phyloP scores from a whole-genome alignment of 2,329 filamentous ascomycete genomes.

The Penicillium rolfsii region DNA sequence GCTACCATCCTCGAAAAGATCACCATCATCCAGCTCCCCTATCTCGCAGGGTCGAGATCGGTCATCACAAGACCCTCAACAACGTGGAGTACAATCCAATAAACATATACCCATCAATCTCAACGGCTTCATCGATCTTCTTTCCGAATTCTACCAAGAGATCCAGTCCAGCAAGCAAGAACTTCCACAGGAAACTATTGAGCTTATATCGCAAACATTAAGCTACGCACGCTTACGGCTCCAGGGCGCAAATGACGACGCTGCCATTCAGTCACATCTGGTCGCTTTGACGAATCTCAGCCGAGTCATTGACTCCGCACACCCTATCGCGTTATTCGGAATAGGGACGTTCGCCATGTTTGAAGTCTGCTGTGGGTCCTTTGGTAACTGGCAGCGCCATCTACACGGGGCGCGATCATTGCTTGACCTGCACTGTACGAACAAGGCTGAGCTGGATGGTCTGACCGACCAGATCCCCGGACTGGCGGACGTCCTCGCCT shows the following conservation, averaged over 20 bases:
- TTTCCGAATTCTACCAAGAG: conserved; percentile 31
- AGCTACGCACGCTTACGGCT: conserved; percentile 31
- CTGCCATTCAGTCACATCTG: conserved; percentile 35
- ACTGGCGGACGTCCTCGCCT: conserved; percentile 44
- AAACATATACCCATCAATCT: conserved; percentile 26
- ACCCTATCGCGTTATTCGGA: conserved; percentile 49
- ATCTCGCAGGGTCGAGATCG: background rate
- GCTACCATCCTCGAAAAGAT: background rate
- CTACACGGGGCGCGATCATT: conserved; percentile 47
- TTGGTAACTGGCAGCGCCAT: conserved; percentile 46
- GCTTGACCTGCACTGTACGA: conserved; percentile 47
- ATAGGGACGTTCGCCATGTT: conserved; percentile 52
- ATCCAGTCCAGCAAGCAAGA: conserved; percentile 26
- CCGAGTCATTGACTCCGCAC: conserved; percentile 44
- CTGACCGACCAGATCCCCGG: conserved; percentile 42
- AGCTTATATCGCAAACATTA: conserved; percentile 31
- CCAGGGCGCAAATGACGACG: conserved; percentile 23
- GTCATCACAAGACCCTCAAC: background rate
- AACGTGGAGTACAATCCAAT: background rate
- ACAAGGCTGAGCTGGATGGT: conserved; percentile 38
- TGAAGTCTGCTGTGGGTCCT: conserved; percentile 49
- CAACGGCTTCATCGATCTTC: conserved; percentile 33
- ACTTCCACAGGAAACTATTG: conserved; percentile 28
- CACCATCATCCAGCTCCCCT: background rate
- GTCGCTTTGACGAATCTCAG: conserved; percentile 45